A percentile compares a stretch with the other conserved stretches of the same genome.
Conservation (phyloP, 2,329 filamentous ascomycete species). For the Alternaria dauci region DNA sequence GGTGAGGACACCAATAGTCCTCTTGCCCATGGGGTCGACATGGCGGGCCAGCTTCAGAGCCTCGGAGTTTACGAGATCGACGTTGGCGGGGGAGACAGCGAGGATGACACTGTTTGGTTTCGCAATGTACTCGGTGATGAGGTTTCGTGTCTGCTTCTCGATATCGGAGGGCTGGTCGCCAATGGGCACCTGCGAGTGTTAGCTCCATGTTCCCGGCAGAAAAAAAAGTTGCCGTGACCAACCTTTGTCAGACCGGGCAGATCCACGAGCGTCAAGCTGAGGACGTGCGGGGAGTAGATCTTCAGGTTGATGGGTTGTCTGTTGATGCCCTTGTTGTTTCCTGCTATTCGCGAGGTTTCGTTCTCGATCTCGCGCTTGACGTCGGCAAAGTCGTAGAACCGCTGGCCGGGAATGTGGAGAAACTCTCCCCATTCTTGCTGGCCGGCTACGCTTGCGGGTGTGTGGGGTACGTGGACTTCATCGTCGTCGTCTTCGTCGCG, state of each 20-base stretch:
- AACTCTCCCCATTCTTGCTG: constrained; percentile 91
- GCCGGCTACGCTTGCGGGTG: constrained; percentile 74
- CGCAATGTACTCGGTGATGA: constrained; percentile 97
- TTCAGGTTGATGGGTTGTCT: constrained; percentile 97
- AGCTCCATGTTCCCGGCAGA: constrained; percentile 26
- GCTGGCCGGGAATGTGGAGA: constrained; percentile 88
- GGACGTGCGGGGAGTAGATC: constrained; percentile 95
- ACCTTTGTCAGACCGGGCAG: constrained; percentile 95
- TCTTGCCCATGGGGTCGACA: constrained; percentile 91
- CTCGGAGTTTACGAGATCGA: constrained; percentile 98
- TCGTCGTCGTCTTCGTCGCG: constrained; percentile 73
- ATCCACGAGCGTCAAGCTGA: constrained; percentile 96
- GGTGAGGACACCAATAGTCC: constrained; percentile 95
- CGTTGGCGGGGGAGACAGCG: constrained; percentile 95
- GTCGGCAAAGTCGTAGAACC: constrained; percentile 89
- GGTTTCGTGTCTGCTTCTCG: constrained; percentile 95
- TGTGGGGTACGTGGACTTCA: constrained; percentile 73
- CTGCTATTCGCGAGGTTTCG: constrained; percentile 92
- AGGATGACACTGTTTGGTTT: constrained; percentile 99
- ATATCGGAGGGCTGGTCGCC: constrained; percentile 97
- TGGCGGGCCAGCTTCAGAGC: constrained; percentile 95
- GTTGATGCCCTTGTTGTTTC: constrained; percentile 98
- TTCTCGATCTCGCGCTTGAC: constrained; percentile 97
- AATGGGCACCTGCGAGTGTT: constrained; percentile 77
- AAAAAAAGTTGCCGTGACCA: constrained; percentile 11